Conservation (phyloP, 495 filamentous ascomycete genomes). For the Amphirosellinia nigrospora region DNA sequence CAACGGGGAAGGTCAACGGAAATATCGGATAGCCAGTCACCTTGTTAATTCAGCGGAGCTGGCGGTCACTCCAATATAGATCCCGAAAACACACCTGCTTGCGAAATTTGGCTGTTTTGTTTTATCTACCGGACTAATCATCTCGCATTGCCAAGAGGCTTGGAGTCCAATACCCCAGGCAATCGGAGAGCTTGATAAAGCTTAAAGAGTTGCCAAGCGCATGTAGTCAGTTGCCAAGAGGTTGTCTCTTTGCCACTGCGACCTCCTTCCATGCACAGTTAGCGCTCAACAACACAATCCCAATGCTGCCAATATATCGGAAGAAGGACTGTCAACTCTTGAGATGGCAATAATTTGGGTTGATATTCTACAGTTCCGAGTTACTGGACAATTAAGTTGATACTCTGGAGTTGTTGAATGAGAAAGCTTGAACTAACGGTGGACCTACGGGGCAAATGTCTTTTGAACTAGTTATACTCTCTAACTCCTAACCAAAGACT, state of each 20-base stretch:
- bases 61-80: neutral
- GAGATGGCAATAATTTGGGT: neutral
- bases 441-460: neutral
- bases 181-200: conserved; percentile 19
- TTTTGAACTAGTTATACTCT: conserved; percentile 10
- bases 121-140: conserved; percentile 27
- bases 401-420: neutral
- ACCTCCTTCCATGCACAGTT: conserved; percentile 24
- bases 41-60: neutral
- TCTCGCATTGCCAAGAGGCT: conserved; percentile 16
- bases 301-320: neutral
- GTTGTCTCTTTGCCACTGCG: neutral
- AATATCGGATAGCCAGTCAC: neutral
- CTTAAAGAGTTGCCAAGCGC: conserved; percentile 22
- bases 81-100: neutral
- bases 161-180: neutral
- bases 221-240: conserved; percentile 15
- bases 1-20: conserved; percentile 13
- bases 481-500: neutral
- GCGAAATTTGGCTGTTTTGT: conserved; percentile 16
- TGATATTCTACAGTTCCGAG: neutral
- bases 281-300: conserved; percentile 15
- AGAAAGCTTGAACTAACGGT: neutral
- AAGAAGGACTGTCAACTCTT: neutral
- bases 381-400: neutral